These are phyloP conservation scores for Heritiera fomes DNA, from an alignment of 345 rosid species.

Conservation along the genomic window DNA sequence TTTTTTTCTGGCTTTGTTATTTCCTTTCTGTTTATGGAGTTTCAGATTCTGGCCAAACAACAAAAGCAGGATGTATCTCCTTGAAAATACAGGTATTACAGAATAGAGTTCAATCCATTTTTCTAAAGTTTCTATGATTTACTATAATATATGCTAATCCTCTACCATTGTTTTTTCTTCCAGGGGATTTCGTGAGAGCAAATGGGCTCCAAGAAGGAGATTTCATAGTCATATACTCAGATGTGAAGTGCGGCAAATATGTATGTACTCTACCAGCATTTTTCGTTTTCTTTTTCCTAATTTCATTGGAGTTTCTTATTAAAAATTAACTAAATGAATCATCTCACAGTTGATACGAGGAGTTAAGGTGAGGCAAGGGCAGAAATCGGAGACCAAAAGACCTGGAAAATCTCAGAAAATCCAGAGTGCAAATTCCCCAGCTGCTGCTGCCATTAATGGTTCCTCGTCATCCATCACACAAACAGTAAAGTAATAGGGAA, in stretches of 20 bases:
- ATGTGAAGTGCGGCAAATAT: conserved; percentile 90
- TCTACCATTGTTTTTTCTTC: background rate
- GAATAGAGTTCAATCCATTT: background rate
- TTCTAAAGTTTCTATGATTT: background rate
- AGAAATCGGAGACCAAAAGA: conserved; percentile 61
- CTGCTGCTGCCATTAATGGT: conserved; percentile 23
- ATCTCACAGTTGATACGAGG: conserved; percentile 79
- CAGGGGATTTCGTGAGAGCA: conserved; percentile 92
- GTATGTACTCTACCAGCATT: conserved; percentile 40
- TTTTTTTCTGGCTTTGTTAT: background rate
- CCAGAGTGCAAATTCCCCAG: conserved; percentile 42
- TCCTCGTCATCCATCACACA: conserved; percentile 30
- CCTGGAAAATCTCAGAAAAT: conserved; percentile 69
- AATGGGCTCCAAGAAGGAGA: conserved; percentile 99
- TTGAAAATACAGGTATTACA: conserved; percentile 80
- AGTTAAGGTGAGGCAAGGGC: conserved; percentile 90
- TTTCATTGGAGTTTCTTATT: background rate
- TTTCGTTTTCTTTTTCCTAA: background rate
- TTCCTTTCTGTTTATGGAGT: conserved; percentile 34
- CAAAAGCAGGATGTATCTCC: conserved; percentile 99
- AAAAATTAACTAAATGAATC: background rate
- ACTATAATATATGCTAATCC: background rate
- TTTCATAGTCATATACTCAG: conserved; percentile 95
- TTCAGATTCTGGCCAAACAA: conserved; percentile 99
- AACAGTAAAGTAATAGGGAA: conserved; percentile 27